phyloP scores from a whole-genome alignment of 2,329 filamentous ascomycete genomes.

The Scedosporium apiospermum region DNA sequence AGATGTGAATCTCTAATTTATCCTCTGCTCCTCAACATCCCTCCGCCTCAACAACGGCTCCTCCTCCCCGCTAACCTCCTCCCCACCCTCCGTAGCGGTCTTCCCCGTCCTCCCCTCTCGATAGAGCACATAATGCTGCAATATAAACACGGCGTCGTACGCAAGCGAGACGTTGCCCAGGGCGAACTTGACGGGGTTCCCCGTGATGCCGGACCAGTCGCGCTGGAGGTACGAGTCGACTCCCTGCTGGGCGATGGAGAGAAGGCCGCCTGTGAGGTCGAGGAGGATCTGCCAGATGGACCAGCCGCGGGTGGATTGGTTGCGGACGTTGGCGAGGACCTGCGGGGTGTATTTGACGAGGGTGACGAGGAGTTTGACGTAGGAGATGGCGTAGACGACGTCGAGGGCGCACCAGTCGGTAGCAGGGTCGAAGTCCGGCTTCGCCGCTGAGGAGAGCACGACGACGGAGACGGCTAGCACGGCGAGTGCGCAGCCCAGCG shows the following conservation, averaged over 20 bases:
- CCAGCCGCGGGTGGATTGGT: conserved; percentile 81
- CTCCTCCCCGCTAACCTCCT: conserved; percentile 11
- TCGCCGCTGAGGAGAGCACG: conserved; percentile 27
- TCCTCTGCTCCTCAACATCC: conserved; percentile 13
- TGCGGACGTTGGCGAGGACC: conserved; percentile 71
- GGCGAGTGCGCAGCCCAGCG: conserved; percentile 56
- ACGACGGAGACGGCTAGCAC: conserved; percentile 42
- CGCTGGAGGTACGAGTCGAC: conserved; percentile 77
- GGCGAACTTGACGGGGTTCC: conserved; percentile 84
- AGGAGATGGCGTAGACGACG: conserved; percentile 61
- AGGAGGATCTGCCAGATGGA: conserved; percentile 75
- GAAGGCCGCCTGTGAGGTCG: conserved; percentile 70
- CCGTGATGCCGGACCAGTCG: conserved; percentile 85
- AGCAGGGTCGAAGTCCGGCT: conserved; percentile 21
- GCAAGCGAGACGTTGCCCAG: conserved; percentile 77
- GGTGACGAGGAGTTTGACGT: conserved; percentile 82
- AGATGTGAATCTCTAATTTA: conserved; percentile 8
- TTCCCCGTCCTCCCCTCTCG: conserved; percentile 9
- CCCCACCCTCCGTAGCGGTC: not conserved
- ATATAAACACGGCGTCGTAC: conserved; percentile 79
- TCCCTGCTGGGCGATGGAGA: conserved; percentile 72
- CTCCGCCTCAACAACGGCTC: conserved; percentile 20
- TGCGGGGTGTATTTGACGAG: conserved; percentile 91
- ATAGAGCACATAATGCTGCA: conserved; percentile 83
- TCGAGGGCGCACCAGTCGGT: conserved; percentile 53